Base-by-base conservation (phyloP, 768 basidiomycete species). In the Cystobasidium tubakii region DNA sequence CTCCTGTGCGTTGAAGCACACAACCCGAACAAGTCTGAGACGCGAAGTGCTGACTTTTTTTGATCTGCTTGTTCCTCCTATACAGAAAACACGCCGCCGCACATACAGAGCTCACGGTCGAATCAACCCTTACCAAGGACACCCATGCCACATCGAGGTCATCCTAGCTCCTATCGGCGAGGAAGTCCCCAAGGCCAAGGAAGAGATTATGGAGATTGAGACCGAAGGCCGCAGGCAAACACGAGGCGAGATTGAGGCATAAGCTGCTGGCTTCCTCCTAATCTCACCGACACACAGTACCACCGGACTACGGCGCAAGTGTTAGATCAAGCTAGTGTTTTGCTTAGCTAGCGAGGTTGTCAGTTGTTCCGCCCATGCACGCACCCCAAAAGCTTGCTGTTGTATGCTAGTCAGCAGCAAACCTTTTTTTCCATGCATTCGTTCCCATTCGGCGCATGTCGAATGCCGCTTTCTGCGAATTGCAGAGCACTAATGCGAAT, bases 51-150 rank as follows among this genome's bases (percentile, higher is more conserved):
- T 50, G 43, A 33, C 53, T 15, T 27, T 43, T 43, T 73, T 34
- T 43, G 39, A n/a, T 54, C n/a, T 54, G 21, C 57, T 12, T 29
- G 12, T 60, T 60, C 31, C 25, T 36, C 23, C 2, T 33, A 62
- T 33, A 46, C 10, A 92, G 90, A 96, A 96, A 90, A 94, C 91
- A 82, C 93, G 93, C 83, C 92, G 96, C 81, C 92, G 96, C 82
- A 99, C 96, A 77, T 98, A 96, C 88, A 92, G 96, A 83, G 91
- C 91, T 55, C 92, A 94, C 80, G 92, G 92, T 87, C 89, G 92
- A 73, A 94, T 93, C 84, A 99, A 99, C 85, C 95, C 96, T 42
- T 98, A 97, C 87, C 73, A 71, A 17, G 95, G 95, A 53, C 91
- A 93, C 84, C 96, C 96, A 50, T 90, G 89, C 82, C 96, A 98